Evolutionary conservation across 2,329 filamentous ascomycete species (phyloP).

Genomic region (Tolypocladium capitatum): DNA sequence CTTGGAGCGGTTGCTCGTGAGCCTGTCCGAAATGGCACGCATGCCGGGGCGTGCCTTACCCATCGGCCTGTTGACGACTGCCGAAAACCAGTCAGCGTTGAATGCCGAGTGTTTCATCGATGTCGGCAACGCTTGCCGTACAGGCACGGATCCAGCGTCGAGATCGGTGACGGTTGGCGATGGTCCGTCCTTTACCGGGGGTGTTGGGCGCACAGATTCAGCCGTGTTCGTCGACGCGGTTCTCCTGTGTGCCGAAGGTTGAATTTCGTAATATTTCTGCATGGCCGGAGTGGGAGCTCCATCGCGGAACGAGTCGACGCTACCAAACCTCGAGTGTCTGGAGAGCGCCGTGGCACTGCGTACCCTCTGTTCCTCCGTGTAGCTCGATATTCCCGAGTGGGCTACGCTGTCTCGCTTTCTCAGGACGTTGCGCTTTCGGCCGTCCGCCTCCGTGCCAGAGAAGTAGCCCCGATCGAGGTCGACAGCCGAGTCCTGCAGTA

Average conservation of each 20-base stretch:
- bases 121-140: conserved; percentile 29
- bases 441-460: conserved; percentile 74
- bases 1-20: conserved; percentile 42
- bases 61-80: conserved; percentile 34
- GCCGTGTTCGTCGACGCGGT: conserved; percentile 47
- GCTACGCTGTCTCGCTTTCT: conserved; percentile 58
- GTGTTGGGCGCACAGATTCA: conserved; percentile 36
- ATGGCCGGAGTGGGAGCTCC: conserved; percentile 44
- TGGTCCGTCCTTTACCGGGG: conserved; percentile 38
- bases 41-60: conserved; percentile 50
- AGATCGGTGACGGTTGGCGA: conserved; percentile 49
- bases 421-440: conserved; percentile 61
- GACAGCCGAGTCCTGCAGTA: conserved; percentile 31
- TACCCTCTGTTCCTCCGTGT: conserved; percentile 59
- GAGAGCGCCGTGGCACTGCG: conserved; percentile 53
- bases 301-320: conserved; percentile 61
- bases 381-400: conserved; percentile 62
- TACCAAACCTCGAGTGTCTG: conserved; percentile 66
- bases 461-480: conserved; percentile 87
- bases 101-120: conserved; percentile 28
- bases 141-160: conserved; percentile 31
- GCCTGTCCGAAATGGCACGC: conserved; percentile 72
- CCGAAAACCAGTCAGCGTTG: conserved; percentile 43
- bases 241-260: conserved; percentile 37
- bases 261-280: conserved; percentile 56